Evolutionary conservation across 2,329 filamentous ascomycete species (phyloP).

Genomic region (Aureobasidium mangrovei): DNA sequence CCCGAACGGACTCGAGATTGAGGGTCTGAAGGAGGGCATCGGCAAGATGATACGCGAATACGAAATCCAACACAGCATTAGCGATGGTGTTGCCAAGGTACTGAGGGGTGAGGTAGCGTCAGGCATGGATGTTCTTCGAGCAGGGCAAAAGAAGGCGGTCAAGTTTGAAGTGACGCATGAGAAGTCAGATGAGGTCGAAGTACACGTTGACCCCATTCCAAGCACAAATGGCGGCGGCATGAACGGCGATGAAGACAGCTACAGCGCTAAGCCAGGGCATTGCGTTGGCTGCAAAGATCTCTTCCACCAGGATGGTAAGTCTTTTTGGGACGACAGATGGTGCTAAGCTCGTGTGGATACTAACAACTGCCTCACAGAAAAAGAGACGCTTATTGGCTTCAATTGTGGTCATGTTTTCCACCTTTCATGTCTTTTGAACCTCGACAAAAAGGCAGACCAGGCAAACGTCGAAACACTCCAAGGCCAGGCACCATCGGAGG

Average conservation of each 20-base stretch:
- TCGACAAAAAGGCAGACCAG: conserved; percentile 31
- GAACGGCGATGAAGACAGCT: conserved; percentile 18
- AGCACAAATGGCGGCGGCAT: conserved; percentile 16
- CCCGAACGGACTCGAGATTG: conserved; percentile 84
- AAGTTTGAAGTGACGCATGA: conserved; percentile 69
- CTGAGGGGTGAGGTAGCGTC: conserved; percentile 77
- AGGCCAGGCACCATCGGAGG: conserved; percentile 33
- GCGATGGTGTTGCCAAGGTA: conserved; percentile 77
- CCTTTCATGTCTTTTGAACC: conserved; percentile 57
- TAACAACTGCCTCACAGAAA: conserved; percentile 35
- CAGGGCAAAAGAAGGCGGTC: conserved; percentile 73
- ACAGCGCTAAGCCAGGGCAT: conserved; percentile 26
- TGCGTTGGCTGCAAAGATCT: conserved; percentile 32
- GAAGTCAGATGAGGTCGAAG: conserved; percentile 26
- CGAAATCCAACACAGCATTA: conserved; percentile 90
- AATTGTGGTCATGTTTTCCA: conserved; percentile 78
- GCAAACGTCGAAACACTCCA: conserved; percentile 38
- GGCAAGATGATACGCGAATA: conserved; percentile 90
- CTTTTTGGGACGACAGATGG: not conserved
- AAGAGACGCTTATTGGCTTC: conserved; percentile 68
- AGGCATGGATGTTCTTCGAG: conserved; percentile 72
- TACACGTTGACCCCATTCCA: conserved; percentile 24
- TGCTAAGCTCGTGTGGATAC: not conserved
- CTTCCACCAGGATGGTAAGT: conserved; percentile 31
- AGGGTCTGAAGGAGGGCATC: conserved; percentile 79